Evolutionary conservation across 2,329 filamentous ascomycete species (phyloP).

Genomic region (Penicillium sp.): DNA sequence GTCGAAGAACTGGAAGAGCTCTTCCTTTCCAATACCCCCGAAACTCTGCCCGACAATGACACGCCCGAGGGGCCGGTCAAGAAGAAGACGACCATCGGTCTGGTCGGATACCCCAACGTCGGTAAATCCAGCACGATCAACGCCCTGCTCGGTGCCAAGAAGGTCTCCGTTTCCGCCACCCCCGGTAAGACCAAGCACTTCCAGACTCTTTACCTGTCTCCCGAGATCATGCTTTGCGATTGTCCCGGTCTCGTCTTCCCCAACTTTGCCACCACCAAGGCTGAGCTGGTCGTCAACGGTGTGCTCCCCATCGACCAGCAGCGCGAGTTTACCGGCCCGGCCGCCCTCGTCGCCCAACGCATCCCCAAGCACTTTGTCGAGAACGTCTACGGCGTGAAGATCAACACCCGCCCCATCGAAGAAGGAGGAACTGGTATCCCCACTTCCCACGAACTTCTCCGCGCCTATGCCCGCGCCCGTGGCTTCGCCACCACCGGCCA

Average conservation of each 20-base stretch:
- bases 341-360: conserved; percentile 68
- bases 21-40: conserved; percentile 67
- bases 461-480: conserved; percentile 75
- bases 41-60: conserved; percentile 42
- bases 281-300: conserved; percentile 89
- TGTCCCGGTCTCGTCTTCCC: conserved; percentile 97
- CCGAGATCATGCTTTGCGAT: conserved; percentile 85
- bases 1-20: conserved; percentile 86
- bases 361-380: conserved; percentile 85
- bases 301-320: conserved; percentile 93
- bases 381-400: conserved; percentile 86
- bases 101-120: conserved; percentile 97
- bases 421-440: conserved; percentile 86
- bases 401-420: conserved; percentile 67
- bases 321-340: conserved; percentile 81
- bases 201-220: conserved; percentile 90
- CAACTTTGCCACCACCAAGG: conserved; percentile 94
- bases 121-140: conserved; percentile 99
- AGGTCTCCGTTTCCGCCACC: conserved; percentile 93
- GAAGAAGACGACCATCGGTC: conserved; percentile 74
- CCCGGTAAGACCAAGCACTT: conserved; percentile 99
- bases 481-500: conserved; percentile 88
- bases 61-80: too few species aligned
- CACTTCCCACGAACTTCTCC: conserved; percentile 73
- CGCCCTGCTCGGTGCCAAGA: conserved; percentile 91